Conservation (phyloP, 225 moss, liverwort and hornwort species). For the Climacium dendroides region DNA sequence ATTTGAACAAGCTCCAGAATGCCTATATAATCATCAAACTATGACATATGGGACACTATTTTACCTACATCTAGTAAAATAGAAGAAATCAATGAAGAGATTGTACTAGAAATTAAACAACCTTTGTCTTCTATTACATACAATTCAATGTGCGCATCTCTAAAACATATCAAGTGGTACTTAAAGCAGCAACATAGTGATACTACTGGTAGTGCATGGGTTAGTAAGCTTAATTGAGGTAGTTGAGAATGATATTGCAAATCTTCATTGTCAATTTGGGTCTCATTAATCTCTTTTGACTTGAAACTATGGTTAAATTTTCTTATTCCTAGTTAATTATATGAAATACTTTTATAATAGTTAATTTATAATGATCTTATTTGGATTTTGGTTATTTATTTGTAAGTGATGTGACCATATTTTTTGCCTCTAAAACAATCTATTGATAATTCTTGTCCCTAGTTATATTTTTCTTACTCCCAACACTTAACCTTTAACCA, state of each 20-base stretch:
- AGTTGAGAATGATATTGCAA: not conserved
- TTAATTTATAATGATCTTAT: not conserved
- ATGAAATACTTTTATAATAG: not conserved
- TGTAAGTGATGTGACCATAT: not conserved
- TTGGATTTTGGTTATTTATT: not conserved
- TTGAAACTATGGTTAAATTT: not conserved
- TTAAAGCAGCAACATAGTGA: not conserved
- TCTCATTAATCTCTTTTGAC: not conserved
- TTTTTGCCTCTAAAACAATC: too few relatives aligned
- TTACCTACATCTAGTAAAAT: too few relatives aligned
- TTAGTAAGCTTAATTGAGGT: not conserved
- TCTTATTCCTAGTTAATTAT: not conserved
- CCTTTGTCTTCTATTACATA: not conserved
- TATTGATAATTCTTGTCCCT: not conserved
- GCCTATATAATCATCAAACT: not conserved
- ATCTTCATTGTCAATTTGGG: not conserved
- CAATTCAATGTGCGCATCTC: fast-evolving
- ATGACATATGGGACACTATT: not conserved
- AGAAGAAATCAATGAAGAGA: too few relatives aligned
- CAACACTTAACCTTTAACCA: not conserved
- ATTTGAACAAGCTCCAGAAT: not conserved
- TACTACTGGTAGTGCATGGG: not conserved
- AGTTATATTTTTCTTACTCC: not conserved
- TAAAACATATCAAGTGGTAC: not conserved
- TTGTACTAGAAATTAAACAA: not conserved